These are phyloP conservation scores for Rutstroemia sp. DNA, from an alignment of 2,329 filamentous ascomycete genomes.

Conservation along the genomic window DNA sequence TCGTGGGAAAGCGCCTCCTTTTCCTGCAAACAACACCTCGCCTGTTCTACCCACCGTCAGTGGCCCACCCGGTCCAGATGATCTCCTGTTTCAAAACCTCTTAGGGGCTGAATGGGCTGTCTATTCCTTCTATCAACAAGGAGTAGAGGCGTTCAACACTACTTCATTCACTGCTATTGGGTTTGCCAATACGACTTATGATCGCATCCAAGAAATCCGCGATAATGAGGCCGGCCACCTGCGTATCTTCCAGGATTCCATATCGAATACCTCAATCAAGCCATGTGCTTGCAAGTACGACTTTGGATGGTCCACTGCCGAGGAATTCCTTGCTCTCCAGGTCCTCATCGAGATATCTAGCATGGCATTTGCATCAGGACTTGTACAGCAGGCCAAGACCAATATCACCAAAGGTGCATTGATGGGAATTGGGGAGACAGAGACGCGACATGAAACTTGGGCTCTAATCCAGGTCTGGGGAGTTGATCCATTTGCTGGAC, in stretches of 20 bases:
- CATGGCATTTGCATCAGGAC: constrained; percentile 35
- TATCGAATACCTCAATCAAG: constrained; percentile 35
- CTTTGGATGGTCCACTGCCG: constrained; percentile 22
- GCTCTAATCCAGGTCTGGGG: constrained; percentile 36
- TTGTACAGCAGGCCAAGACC: constrained; percentile 30
- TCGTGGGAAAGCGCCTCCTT: constrained; percentile 29
- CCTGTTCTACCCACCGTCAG: constrained; percentile 27
- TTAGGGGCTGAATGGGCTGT: constrained; percentile 39
- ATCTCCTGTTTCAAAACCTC: constrained; percentile 38
- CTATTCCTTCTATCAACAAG: constrained; percentile 38
- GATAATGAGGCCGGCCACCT: constrained; percentile 40
- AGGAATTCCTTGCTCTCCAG: constrained; percentile 27
- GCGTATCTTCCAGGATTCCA: constrained; percentile 37
- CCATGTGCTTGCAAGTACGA: constrained; percentile 32
- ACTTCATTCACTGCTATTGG: constrained; percentile 30
- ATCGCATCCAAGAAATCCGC: constrained; percentile 34
- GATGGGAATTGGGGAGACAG: constrained; percentile 32
- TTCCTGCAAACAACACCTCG: constrained; percentile 32
- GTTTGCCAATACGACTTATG: constrained; percentile 35
- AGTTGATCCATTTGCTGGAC: constrained; percentile 34
- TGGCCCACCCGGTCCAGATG: constrained; percentile 32
- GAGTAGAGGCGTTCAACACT: constrained; percentile 34
- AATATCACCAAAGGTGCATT: constrained; percentile 32
- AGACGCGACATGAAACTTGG: constrained; percentile 36
- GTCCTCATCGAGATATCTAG: constrained; percentile 33